Evolutionary conservation across 2,329 filamentous ascomycete species (phyloP).

Genomic region (Exserohilum rostratum): DNA sequence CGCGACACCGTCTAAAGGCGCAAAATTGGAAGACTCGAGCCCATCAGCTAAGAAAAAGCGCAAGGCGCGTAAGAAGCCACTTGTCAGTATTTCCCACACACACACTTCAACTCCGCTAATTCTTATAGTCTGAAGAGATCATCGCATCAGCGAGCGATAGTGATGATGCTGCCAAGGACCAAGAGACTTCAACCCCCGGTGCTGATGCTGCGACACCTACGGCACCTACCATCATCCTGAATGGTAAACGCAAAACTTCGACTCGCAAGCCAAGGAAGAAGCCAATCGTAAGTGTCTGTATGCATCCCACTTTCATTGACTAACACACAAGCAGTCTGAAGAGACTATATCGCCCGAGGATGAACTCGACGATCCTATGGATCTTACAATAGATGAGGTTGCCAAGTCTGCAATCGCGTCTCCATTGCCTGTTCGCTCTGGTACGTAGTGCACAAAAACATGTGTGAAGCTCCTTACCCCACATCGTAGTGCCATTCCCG

Average conservation of each 20-base stretch:
- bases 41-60: slow-evolving; percentile 37
- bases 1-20: slow-evolving; percentile 19
- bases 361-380: slow-evolving; percentile 33
- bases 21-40: slow-evolving; percentile 29
- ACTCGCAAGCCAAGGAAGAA: slow-evolving; percentile 38
- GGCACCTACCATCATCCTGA: slow-evolving; percentile 19
- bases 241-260: slow-evolving; percentile 34
- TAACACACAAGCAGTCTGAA: slow-evolving; percentile 31
- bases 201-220: slow-evolving; percentile 17
- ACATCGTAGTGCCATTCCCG: neutral
- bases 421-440: slow-evolving; percentile 32
- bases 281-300: slow-evolving; percentile 32
- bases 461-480: slow-evolving; percentile 7
- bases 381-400: slow-evolving; percentile 20
- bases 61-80: slow-evolving; percentile 37
- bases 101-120: slow-evolving; percentile 15
- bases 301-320: neutral
- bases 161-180: slow-evolving; percentile 25
- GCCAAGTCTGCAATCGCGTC: slow-evolving; percentile 21
- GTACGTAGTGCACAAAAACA: slow-evolving; percentile 28
- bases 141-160: slow-evolving; percentile 38
- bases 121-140: slow-evolving; percentile 36
- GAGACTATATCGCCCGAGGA: slow-evolving; percentile 40
- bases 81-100: slow-evolving; percentile 20
- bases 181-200: slow-evolving; percentile 13